Percentiles rank a stretch among this genome's conserved stretches.
phyloP scores from a whole-genome alignment of 768 basidiomycete genomes.

The Holtermanniella nyarrowii region DNA sequence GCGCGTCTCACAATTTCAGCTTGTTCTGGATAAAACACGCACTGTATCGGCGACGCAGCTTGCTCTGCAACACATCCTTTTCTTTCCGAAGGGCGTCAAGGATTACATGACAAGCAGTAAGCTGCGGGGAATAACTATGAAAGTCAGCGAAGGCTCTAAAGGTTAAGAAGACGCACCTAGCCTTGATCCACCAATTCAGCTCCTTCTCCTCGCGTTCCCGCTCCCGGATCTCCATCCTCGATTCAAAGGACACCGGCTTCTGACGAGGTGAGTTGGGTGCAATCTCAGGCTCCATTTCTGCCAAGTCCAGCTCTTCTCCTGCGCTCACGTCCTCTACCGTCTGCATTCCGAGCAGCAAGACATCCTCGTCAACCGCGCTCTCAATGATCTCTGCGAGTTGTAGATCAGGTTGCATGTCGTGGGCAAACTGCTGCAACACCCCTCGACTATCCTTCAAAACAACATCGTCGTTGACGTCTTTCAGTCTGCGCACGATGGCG shows the following conservation, averaged over 20 bases:
- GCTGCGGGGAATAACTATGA: slow-evolving; percentile 15
- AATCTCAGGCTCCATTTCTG: no score
- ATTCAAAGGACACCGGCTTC: no score
- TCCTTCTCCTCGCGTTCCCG: slow-evolving; percentile 17
- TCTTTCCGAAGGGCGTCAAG: slow-evolving; percentile 8
- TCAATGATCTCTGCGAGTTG: slow-evolving; percentile 22
- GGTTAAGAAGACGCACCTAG: slow-evolving; percentile 16
- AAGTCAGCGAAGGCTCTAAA: background rate
- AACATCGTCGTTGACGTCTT: background rate
- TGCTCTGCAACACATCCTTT: slow-evolving; percentile 17
- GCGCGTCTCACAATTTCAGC: slow-evolving; percentile 1
- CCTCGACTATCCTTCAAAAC: slow-evolving; percentile 1
- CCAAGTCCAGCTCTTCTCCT: no score
- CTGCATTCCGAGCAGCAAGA: slow-evolving; percentile 9
- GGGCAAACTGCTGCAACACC: slow-evolving; percentile 7
- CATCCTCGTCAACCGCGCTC: slow-evolving; percentile 22
- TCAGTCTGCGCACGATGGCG: slow-evolving; percentile 3
- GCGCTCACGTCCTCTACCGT: slow-evolving; percentile 9
- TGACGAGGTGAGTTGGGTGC: no score
- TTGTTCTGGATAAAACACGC: background rate
- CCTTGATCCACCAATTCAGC: slow-evolving; percentile 29
- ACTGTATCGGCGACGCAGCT: slow-evolving; percentile 17
- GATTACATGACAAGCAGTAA: slow-evolving; percentile 13
- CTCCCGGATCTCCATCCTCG: slow-evolving; percentile 13
- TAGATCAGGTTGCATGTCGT: slow-evolving; percentile 7